A percentile compares a stretch with the other conserved stretches of the same genome.
phyloP scores from a whole-genome alignment of 1,139 yeast species.

The Magnusiomyces paraingens region DNA sequence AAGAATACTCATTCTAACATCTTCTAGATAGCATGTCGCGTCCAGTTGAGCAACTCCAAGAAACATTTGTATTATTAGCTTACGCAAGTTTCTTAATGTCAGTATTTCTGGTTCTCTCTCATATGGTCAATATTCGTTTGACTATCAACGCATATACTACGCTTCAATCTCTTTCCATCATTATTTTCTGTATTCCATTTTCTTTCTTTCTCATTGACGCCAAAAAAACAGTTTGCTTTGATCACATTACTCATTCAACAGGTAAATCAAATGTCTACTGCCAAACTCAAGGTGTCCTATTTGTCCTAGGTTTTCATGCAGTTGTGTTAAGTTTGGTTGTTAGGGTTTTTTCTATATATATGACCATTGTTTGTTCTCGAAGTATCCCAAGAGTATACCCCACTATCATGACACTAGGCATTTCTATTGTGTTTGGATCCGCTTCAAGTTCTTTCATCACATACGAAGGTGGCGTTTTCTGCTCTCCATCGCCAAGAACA shows the following conservation, averaged over 20 bases:
- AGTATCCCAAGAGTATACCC: slow-evolving; percentile 15
- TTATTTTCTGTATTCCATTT: slow-evolving; percentile 15
- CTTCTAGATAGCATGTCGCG: slow-evolving; percentile 9
- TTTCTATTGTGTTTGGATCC: slow-evolving; percentile 17
- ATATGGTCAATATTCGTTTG: slow-evolving; percentile 18
- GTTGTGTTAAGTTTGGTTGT: slow-evolving; percentile 16
- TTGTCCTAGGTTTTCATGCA: slow-evolving; percentile 18
- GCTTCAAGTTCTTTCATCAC: slow-evolving; percentile 13
- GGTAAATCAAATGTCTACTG: slow-evolving; percentile 15
- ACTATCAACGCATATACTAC: slow-evolving; percentile 20
- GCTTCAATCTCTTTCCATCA: slow-evolving; percentile 19
- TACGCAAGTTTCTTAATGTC: slow-evolving; percentile 16
- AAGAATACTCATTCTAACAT: not conserved
- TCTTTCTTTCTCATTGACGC: slow-evolving; percentile 13
- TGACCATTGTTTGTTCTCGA: slow-evolving; percentile 15
- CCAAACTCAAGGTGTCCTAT: slow-evolving; percentile 18
- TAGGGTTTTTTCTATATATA: slow-evolving; percentile 15
- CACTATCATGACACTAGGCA: slow-evolving; percentile 11
- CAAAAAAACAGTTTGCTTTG: slow-evolving; percentile 14
- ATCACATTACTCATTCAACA: slow-evolving; percentile 11
- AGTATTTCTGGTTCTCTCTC: slow-evolving; percentile 16
- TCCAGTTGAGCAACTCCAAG: slow-evolving; percentile 10
- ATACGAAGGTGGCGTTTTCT: slow-evolving; percentile 14
- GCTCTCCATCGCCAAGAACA: slow-evolving; percentile 5
- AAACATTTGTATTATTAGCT: slow-evolving; percentile 11